A percentile compares a stretch with the other conserved stretches of the same genome.
Evolutionary conservation across 2,329 filamentous ascomycete species (phyloP).

Genomic region (Phialemonium atrogriseum): DNA sequence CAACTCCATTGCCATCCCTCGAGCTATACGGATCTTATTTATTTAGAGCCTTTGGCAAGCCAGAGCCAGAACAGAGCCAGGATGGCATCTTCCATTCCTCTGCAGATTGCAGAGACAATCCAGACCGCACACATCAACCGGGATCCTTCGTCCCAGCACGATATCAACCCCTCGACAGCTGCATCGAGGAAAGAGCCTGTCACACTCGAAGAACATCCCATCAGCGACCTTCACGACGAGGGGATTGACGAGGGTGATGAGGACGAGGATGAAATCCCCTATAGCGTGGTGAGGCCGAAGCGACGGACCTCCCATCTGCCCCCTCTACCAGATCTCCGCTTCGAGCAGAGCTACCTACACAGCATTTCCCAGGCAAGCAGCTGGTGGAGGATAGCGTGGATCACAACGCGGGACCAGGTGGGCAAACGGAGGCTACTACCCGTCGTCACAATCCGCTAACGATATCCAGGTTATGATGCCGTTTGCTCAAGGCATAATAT

Average conservation of each 20-base stretch:
- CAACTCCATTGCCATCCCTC: no score
- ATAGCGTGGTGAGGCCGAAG: conserved; percentile 52
- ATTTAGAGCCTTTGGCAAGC: not conserved
- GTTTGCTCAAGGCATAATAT: conserved; percentile 78
- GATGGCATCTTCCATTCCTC: conserved; percentile 50
- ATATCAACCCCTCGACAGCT: conserved; percentile 73
- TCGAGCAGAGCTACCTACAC: conserved; percentile 95
- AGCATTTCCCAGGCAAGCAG: conserved; percentile 75
- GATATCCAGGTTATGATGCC: conserved; percentile 66
- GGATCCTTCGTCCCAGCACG: conserved; percentile 62
- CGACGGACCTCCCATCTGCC: conserved; percentile 40
- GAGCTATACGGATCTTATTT: no score
- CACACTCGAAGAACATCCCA: conserved; percentile 48
- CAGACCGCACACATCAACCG: conserved; percentile 73
- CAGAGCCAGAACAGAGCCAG: conserved; percentile 4
- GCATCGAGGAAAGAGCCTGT: conserved; percentile 60
- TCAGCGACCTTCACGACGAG: conserved; percentile 34
- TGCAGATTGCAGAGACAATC: conserved; percentile 68
- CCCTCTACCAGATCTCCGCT: conserved; percentile 79
- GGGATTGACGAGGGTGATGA: conserved; percentile 33
- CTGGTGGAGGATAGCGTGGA: conserved; percentile 71
- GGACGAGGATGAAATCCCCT: conserved; percentile 60
- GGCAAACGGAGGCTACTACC: no score
- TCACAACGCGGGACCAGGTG: conserved; percentile 87
- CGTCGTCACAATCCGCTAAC: no score